Percentiles rank a stretch among this genome's conserved stretches.
Evolutionary conservation across 306 rosid species (phyloP).

Genomic region (Quercus parvula): DNA sequence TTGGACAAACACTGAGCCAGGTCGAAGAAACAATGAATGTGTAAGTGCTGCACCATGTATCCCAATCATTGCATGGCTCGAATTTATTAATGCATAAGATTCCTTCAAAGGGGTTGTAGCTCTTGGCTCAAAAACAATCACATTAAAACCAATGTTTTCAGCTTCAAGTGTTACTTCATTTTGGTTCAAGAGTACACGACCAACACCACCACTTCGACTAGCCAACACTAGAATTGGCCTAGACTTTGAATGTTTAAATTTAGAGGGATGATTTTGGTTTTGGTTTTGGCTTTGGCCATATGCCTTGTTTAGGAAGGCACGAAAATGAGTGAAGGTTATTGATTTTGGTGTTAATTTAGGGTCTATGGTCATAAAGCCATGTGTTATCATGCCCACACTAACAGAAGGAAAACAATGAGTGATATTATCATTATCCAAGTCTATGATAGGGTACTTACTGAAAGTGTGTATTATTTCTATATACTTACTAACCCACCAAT

Average conservation of each 20-base stretch:
- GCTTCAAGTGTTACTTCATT: conserved; percentile 7
- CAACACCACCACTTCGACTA: background rate
- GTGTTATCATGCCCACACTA: conserved; percentile 41
- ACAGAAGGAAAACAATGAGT: conserved; percentile 46
- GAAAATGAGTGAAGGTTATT: conserved; percentile 26
- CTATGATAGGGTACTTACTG: conserved; percentile 34
- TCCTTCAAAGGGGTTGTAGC: background rate
- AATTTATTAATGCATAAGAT: conserved; percentile 28
- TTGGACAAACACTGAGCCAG: conserved; percentile 29
- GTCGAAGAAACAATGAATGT: conserved; percentile 33
- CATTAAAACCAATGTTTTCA: conserved; percentile 32
- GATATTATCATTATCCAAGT: conserved; percentile 38
- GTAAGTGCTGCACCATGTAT: conserved; percentile 47
- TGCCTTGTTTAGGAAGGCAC: conserved; percentile 30
- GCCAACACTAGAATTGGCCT: conserved; percentile 16
- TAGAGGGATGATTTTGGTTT: background rate
- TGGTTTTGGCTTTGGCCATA: background rate
- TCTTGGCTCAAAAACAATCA: conserved; percentile 32
- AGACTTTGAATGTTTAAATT: background rate
- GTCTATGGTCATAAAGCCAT: conserved; percentile 35
- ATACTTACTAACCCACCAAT: conserved; percentile 48
- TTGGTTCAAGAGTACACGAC: conserved; percentile 26
- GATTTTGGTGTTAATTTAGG: conserved; percentile 13
- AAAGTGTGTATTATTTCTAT: conserved; percentile 11
- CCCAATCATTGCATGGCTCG: conserved; percentile 47